Base-by-base conservation (phyloP, 257 asterid genomes). In the Primulina eburnea region DNA sequence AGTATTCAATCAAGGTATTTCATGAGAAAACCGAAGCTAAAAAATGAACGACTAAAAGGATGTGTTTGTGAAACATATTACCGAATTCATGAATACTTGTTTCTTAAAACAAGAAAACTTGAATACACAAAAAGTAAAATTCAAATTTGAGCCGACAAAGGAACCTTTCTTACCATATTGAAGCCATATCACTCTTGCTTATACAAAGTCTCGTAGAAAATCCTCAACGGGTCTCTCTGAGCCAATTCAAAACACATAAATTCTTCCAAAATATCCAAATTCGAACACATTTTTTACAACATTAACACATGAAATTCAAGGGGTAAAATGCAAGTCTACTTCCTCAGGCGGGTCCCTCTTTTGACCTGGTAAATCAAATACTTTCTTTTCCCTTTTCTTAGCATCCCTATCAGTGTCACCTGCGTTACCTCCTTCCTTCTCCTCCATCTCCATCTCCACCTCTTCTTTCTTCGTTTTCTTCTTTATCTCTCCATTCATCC, bases 171-270 rank as follows among this genome's bases (percentile, higher is more conserved):
- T 74, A 89, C 99, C 99, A 93, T 62, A 81, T 73, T 63, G 96
- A 88, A 20, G 97, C 99, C 94, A 93, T 84, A 37, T 93, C 96
- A 80, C 99, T 93, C 87, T 86, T 93, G 97, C 68, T 84, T 35
- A 76, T 83, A 71, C 76, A 90, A 79, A 9, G 84, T 81, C 85
- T 86, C 91, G 20, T 93, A 93, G 82, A 93, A 93, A 59, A 90
- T 90, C 79, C 92, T 83, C 75, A 85, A 77, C 0, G 97, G 90
- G 71, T 90, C 97, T 76, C 96, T 24, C 26, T 24, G 26, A 9
- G 29, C 21, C 73, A 74, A 63, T 57, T 53, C 75, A 64, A 32
- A n/a, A n/a, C n/a, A 8, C 21, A 29, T 65, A 16, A n/a, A 57
- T 33, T 33, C 53, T 17, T 8, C 43, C 59, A 29, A 14, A 61